Evolutionary conservation across 495 filamentous ascomycete species (phyloP), one percentile per base, ranked within the genome.

Genomic region (Coniosporium apollinis): DNA sequence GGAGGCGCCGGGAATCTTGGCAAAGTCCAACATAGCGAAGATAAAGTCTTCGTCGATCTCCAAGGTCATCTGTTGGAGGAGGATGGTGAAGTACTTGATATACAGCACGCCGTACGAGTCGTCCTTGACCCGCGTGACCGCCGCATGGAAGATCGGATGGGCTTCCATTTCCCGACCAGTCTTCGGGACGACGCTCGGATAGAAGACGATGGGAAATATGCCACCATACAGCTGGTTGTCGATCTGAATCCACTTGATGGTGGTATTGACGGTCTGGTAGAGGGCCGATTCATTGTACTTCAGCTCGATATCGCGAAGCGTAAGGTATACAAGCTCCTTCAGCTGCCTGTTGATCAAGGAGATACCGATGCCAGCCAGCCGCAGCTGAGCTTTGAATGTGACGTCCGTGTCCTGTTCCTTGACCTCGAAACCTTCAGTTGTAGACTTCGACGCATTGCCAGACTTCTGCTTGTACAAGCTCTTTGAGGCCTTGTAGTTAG

Each of bases 31-130:
- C 46, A 97, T 72, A 13, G 89, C 87, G 48, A 91, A 89, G 41
- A 96, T 80, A 49, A 97, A 97, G 51, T 97, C 89, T 50, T 97
- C 89, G 45, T 97, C 89, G 30, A 97, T 76, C 55, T 97, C 89
- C 1, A 96, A 61, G 0, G 91, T 96, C 87, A 97, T 94, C 57
- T 97, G 83, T 56, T 97, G 89, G 32, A 97, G 58, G 18, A 97
- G 67, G 11, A 97, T 34, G 0, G 86, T 96, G 26, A 86, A 83
- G 54, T 96, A 94, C 58, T 97, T 97, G 64, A 97, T 89, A 57
- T 97, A 97, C 31, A 94, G 66, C 30, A 97, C 91, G 44, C 89
- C 89, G 46, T 94, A 96, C 3, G 86, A 91, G 52, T 97, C 87
- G 48, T 97, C 91, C 57, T 96, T 96, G 50, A 97, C 87, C 18